A percentile compares a stretch with the other conserved stretches of the same genome.
phyloP scores from a whole-genome alignment of 106 monocot genomes.

The Dendrobium chrysotoxum region DNA sequence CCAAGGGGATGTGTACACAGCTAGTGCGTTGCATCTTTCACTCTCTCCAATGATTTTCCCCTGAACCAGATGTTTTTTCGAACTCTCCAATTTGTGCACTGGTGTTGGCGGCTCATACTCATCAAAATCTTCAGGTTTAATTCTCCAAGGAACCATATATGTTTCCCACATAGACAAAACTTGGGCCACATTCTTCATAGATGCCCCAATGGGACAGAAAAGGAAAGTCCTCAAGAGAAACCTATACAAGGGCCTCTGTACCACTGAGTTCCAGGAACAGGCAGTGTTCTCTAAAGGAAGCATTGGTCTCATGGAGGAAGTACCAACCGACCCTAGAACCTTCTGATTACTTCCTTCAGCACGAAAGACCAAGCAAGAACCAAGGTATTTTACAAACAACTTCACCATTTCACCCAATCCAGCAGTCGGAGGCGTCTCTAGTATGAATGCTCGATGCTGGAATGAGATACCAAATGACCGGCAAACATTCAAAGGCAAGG shows the following conservation, averaged over 20 bases:
- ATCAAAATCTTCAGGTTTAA: constrained; percentile 34
- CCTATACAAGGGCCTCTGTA: constrained; percentile 88
- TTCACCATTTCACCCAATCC: constrained; percentile 64
- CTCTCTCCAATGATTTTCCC: constrained; percentile 16
- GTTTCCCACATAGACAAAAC: constrained; percentile 63
- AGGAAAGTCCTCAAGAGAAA: constrained; percentile 77
- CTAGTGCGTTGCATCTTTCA: background rate
- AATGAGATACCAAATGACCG: constrained; percentile 42
- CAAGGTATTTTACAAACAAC: constrained; percentile 67
- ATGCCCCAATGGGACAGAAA: constrained; percentile 71
- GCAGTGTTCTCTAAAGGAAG: constrained; percentile 13
- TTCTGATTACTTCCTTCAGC: constrained; percentile 16
- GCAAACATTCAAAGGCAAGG: constrained; percentile 36
- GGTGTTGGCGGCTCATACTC: constrained; percentile 38
- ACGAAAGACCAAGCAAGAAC: constrained; percentile 16
- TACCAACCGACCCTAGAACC: background rate
- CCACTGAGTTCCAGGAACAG: constrained; percentile 50
- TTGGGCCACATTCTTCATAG: constrained; percentile 64
- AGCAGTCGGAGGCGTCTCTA: constrained; percentile 52
- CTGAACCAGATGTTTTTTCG: constrained; percentile 5
- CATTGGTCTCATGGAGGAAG: constrained; percentile 10
- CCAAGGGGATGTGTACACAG: constrained; percentile 42
- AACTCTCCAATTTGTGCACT: constrained; percentile 11
- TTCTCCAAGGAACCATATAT: constrained; percentile 77
- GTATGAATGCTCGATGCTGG: constrained; percentile 22